Conservation (phyloP, 768 basidiomycete genomes). For the Mycena rosella region DNA sequence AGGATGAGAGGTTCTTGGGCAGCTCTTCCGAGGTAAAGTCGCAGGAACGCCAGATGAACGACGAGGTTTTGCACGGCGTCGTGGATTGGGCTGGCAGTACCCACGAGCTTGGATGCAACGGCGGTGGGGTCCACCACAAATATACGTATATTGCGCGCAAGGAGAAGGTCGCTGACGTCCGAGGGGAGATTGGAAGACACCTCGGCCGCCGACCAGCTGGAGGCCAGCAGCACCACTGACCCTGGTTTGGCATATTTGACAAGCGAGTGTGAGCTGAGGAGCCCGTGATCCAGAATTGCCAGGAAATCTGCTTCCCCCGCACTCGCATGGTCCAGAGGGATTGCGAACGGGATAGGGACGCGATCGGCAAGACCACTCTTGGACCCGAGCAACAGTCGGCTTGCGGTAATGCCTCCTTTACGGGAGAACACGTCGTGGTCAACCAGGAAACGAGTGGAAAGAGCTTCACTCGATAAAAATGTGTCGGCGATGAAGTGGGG, state of each 20-base stretch:
- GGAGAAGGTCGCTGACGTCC: slow-evolving; percentile 59
- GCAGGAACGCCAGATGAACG: slow-evolving; percentile 84
- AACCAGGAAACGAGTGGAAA: slow-evolving; percentile 72
- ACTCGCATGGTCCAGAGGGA: slow-evolving; percentile 67
- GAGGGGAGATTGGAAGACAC: slow-evolving; percentile 75
- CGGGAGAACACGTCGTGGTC: slow-evolving; percentile 84
- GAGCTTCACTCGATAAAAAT: slow-evolving; percentile 63
- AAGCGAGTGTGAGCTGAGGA: slow-evolving; percentile 85
- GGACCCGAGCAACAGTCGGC: slow-evolving; percentile 75
- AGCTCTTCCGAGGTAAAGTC: slow-evolving; percentile 81
- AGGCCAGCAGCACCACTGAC: slow-evolving; percentile 79
- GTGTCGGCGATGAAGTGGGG: slow-evolving; percentile 70
- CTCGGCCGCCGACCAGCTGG: slow-evolving; percentile 84
- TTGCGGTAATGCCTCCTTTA: slow-evolving; percentile 75
- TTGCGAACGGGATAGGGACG: slow-evolving; percentile 65
- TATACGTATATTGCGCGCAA: slow-evolving; percentile 65
- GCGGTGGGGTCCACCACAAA: slow-evolving; percentile 71
- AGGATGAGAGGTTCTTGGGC: slow-evolving; percentile 67
- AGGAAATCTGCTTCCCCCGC: slow-evolving; percentile 74
- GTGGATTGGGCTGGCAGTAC: slow-evolving; percentile 47
- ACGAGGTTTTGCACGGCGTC: slow-evolving; percentile 68
- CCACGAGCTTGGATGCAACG: slow-evolving; percentile 59
- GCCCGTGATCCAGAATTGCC: slow-evolving; percentile 78
- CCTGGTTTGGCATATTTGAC: slow-evolving; percentile 74
- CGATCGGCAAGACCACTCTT: slow-evolving; percentile 51